These are phyloP conservation scores for Avena sativa DNA, from an alignment of 176 grass and related monocot genomes.

Conservation along the genomic window DNA sequence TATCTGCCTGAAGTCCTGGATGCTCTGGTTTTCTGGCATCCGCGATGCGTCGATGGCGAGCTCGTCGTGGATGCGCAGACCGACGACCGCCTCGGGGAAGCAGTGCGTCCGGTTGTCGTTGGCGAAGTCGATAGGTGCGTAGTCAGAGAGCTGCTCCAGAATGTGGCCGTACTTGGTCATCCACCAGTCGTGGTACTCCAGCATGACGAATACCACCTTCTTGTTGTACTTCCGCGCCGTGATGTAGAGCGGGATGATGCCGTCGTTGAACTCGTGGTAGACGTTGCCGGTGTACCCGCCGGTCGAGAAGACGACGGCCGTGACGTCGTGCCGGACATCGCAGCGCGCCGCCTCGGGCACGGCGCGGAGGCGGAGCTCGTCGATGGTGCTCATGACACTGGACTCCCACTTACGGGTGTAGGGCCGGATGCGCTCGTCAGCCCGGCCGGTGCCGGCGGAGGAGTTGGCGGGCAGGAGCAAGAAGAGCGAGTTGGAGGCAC, in stretches of 20 bases:
- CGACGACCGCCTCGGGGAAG: slow-evolving; percentile 72
- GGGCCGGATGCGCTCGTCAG: slow-evolving; percentile 46
- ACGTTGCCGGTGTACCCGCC: slow-evolving; percentile 91
- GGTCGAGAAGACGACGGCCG: slow-evolving; percentile 81
- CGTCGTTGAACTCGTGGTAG: slow-evolving; percentile 96
- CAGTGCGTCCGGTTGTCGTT: slow-evolving; percentile 70
- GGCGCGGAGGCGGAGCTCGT: slow-evolving; percentile 65
- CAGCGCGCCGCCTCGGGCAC: neutral
- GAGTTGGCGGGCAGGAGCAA: slow-evolving; percentile 6
- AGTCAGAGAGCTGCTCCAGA: slow-evolving; percentile 58
- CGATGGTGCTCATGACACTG: slow-evolving; percentile 76
- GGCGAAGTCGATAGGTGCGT: slow-evolving; percentile 63
- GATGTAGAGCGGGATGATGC: slow-evolving; percentile 85
- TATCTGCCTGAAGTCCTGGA: slow-evolving; percentile 65
- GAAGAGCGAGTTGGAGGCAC: slow-evolving; percentile 41
- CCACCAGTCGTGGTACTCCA: slow-evolving; percentile 92
- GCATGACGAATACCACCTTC: slow-evolving; percentile 74
- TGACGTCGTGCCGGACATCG: slow-evolving; percentile 60
- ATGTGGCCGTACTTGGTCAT: slow-evolving; percentile 66
- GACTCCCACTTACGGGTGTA: slow-evolving; percentile 91
- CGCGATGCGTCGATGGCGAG: slow-evolving; percentile 53
- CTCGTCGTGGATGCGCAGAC: slow-evolving; percentile 80
- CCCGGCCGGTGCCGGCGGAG: neutral
- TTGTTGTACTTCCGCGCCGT: slow-evolving; percentile 54
- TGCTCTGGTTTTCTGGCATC: slow-evolving; percentile 47